These are phyloP conservation scores for Periconia sp. DNA, from an alignment of 2,329 filamentous ascomycete genomes.

Conservation along the genomic window DNA sequence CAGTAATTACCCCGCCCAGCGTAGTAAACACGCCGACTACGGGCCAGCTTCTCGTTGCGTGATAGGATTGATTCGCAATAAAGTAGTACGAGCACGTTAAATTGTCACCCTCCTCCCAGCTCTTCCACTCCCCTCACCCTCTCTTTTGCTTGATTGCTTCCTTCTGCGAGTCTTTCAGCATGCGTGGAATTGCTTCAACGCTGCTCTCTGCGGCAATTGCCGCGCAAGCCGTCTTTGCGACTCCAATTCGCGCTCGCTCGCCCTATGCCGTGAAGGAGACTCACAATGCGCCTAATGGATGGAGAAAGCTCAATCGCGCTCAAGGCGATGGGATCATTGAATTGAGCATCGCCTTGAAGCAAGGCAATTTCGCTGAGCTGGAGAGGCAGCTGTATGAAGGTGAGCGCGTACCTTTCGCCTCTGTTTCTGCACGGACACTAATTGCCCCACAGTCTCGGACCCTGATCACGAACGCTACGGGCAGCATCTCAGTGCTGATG, in stretches of 20 bases:
- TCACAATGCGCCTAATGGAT: constrained; percentile 55
- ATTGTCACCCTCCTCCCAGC: not conserved
- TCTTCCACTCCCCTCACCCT: not conserved
- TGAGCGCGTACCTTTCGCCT: constrained; percentile 19
- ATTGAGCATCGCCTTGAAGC: constrained; percentile 61
- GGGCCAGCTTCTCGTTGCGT: too few relatives aligned
- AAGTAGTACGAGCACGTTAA: not conserved
- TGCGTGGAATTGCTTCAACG: constrained; percentile 24
- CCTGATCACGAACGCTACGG: constrained; percentile 58
- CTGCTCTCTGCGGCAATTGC: constrained; percentile 31
- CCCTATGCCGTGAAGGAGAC: constrained; percentile 59
- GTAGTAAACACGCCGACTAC: too few relatives aligned
- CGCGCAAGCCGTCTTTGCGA: constrained; percentile 35
- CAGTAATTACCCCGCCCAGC: too few relatives aligned
- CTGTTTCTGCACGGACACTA: not conserved
- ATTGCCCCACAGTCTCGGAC: constrained; percentile 21
- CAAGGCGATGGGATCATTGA: constrained; percentile 53
- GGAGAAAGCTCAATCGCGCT: constrained; percentile 52
- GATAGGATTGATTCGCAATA: not conserved
- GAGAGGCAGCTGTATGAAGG: constrained; percentile 58
- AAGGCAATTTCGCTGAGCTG: constrained; percentile 57
- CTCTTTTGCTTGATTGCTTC: not conserved
- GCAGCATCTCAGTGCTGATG: constrained; percentile 53
- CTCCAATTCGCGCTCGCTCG: constrained; percentile 41
- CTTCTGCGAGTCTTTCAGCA: constrained; percentile 10